These are phyloP conservation scores for Selaginella tamariscina DNA, from an alignment of 75 land plant genomes.

Conservation along the genomic window DNA sequence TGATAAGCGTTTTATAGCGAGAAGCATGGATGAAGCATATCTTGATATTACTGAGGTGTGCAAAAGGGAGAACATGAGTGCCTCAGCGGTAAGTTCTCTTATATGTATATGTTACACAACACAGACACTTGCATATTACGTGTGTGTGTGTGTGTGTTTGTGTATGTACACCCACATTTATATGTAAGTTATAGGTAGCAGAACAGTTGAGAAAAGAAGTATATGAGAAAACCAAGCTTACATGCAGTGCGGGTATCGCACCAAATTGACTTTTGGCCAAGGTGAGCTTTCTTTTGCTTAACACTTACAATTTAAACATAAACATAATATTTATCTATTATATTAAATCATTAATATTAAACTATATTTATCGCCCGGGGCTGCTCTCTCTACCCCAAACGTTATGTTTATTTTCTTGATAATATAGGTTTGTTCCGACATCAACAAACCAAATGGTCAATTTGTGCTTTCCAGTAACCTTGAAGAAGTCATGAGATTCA, in stretches of 20 bases:
- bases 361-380: not conserved
- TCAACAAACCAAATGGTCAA: constrained; percentile 94
- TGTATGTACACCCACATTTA: constrained; percentile 10
- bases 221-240: constrained; percentile 56
- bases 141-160: not conserved
- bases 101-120: not conserved
- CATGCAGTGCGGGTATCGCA: constrained; percentile 86
- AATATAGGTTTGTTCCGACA: constrained; percentile 79
- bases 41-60: constrained; percentile 71
- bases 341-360: too few relatives aligned
- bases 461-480: constrained; percentile 61
- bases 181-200: constrained; percentile 42
- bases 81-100: constrained; percentile 38
- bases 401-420: constrained; percentile 1
- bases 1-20: constrained; percentile 60
- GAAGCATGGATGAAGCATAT: constrained; percentile 92
- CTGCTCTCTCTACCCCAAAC: not conserved
- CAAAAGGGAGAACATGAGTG: constrained; percentile 23
- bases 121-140: not conserved
- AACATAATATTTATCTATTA: too few relatives aligned
- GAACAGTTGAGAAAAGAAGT: constrained; percentile 50
- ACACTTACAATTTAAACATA: not conserved
- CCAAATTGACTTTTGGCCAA: constrained; percentile 82
- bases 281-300: constrained; percentile 29
- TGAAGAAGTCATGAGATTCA: constrained; percentile 54